Conservation (phyloP, 2,329 filamentous ascomycete species). For the Chaetomium olivaceum region DNA sequence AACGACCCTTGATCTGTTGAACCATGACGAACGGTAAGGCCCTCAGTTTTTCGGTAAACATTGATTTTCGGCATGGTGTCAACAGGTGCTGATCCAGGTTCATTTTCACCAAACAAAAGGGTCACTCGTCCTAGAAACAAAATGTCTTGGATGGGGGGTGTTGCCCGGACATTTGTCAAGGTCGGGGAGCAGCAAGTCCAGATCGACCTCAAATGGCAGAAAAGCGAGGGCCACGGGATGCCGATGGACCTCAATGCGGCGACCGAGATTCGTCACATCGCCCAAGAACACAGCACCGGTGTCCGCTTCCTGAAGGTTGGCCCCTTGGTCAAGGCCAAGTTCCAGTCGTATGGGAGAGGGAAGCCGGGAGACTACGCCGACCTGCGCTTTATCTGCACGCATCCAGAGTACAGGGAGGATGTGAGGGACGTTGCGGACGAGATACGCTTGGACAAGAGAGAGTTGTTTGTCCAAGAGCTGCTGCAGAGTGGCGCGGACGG, state of each 20-base stretch:
- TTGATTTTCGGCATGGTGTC: no score
- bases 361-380: conserved; percentile 7
- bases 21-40: not conserved
- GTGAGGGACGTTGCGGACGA: not conserved
- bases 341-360: conserved; percentile 9
- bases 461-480: not conserved
- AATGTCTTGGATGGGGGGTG: conserved; percentile 10
- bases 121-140: conserved; percentile 3
- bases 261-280: not conserved
- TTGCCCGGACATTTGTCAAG: not conserved
- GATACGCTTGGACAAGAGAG: not conserved
- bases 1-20: conserved; percentile 1
- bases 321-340: conserved; percentile 3
- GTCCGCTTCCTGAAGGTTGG: conserved; percentile 9
- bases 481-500: not conserved
- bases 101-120: not conserved
- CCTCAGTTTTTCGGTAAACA: not conserved
- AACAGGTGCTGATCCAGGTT: not conserved
- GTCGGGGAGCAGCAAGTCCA: conserved; percentile 7
- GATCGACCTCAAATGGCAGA: conserved; percentile 10
- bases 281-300: not conserved
- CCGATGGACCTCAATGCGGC: conserved; percentile 4
- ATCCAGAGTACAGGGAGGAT: not conserved
- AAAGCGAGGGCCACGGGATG: conserved; percentile 10
- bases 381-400: conserved; percentile 3